Percentiles rank a stretch among this genome's conserved stretches.
These are phyloP conservation scores for Phanerodontia chrysosporium DNA, from an alignment of 768 basidiomycete species.

Conservation along the genomic window DNA sequence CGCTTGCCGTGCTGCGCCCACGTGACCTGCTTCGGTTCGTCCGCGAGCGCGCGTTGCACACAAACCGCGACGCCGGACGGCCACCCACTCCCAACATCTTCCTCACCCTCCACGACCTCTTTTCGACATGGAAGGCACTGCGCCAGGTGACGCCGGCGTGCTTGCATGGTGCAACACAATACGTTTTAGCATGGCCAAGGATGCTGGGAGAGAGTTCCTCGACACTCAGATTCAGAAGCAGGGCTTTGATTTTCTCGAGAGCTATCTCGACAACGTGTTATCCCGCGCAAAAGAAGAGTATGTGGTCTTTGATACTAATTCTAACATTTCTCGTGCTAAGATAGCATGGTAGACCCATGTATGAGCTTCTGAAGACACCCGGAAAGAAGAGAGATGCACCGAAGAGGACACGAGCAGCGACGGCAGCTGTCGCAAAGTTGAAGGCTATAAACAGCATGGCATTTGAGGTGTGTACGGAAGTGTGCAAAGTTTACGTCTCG, in stretches of 20 bases:
- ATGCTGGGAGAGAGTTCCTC: slow-evolving; percentile 66
- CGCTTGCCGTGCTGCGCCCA: no score
- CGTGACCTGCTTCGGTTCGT: background rate
- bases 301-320: slow-evolving; percentile 16
- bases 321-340: background rate
- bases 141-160: slow-evolving; percentile 42
- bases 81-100: background rate
- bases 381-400: slow-evolving; percentile 60
- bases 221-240: slow-evolving; percentile 71
- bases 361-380: slow-evolving; percentile 82
- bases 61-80: background rate
- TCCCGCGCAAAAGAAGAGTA: slow-evolving; percentile 66
- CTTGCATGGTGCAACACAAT: slow-evolving; percentile 66
- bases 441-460: slow-evolving; percentile 35
- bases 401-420: slow-evolving; percentile 45
- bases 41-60: background rate
- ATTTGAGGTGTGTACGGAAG: slow-evolving; percentile 41
- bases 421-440: slow-evolving; percentile 39
- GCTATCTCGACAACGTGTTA: slow-evolving; percentile 70
- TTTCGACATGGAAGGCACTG: slow-evolving; percentile 18
- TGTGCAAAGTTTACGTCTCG: background rate
- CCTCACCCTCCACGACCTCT: background rate
- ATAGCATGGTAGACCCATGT: slow-evolving; percentile 48
- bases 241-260: slow-evolving; percentile 76
- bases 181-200: slow-evolving; percentile 63